Evolutionary conservation across 495 filamentous ascomycete species (phyloP).

Genomic region (Staphylotrichum longicolle): DNA sequence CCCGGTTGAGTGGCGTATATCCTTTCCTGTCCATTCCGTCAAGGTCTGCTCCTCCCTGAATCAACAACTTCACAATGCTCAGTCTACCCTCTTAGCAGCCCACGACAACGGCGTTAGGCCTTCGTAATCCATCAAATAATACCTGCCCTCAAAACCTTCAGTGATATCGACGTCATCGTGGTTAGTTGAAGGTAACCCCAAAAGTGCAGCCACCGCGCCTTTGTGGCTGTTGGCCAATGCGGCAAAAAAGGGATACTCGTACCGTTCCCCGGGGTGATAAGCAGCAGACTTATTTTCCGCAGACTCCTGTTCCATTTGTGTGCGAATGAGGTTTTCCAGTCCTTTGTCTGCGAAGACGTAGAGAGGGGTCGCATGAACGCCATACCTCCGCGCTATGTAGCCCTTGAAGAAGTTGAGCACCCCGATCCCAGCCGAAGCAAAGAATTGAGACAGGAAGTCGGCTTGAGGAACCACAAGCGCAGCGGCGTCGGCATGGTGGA

Average conservation of each 20-base stretch:
- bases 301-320: slow-evolving; percentile 14
- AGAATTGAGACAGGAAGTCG: slow-evolving; percentile 16
- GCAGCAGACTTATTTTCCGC: too few species aligned
- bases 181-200: slow-evolving; percentile 10
- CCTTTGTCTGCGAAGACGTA: slow-evolving; percentile 20
- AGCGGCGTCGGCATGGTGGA: slow-evolving; percentile 27
- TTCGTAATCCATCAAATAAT: background rate
- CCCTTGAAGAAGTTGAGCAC: slow-evolving; percentile 14
- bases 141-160: slow-evolving; percentile 14
- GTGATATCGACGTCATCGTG: slow-evolving; percentile 13
- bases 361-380: slow-evolving; percentile 6
- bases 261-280: slow-evolving; percentile 5
- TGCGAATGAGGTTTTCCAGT: slow-evolving; percentile 21
- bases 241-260: slow-evolving; percentile 11
- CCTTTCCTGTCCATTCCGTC: slow-evolving; percentile 7
- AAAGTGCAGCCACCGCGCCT: slow-evolving; percentile 17
- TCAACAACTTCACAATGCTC: too few species aligned
- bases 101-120: slow-evolving; percentile 16
- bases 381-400: slow-evolving; percentile 5
- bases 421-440: slow-evolving; percentile 12
- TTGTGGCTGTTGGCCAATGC: slow-evolving; percentile 11
- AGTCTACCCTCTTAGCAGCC: slow-evolving; percentile 14
- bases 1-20: background rate
- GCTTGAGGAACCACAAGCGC: slow-evolving; percentile 13
- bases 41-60: slow-evolving; percentile 12